Evolutionary conservation across 306 rosid genomes (phyloP), one percentile per base, ranked within the genome.

Genomic region (Fagus crenata): DNA sequence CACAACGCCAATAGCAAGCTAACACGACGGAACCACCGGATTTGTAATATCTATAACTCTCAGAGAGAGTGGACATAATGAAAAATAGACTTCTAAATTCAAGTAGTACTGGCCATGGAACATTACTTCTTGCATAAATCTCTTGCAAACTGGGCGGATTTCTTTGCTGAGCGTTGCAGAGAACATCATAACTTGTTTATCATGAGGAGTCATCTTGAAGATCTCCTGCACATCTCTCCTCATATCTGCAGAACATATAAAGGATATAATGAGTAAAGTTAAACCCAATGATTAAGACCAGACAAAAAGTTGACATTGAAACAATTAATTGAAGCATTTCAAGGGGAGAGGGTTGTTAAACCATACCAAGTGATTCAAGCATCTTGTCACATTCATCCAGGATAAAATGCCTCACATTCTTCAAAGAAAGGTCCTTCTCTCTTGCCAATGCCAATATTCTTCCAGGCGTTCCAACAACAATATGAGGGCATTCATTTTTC

Each of bases 61-160:
- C 15, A 71, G 85, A 77, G 88, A 87, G 78, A 82, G 85, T 46
- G 86, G 74, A 81, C 80, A 90, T 77, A 80, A 86, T 87, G 89
- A 85, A 90, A 90, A 89, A 87, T 83, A 87, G 88, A 89, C 93
- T 85, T 89, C 89, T 69, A 92, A 83, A 93, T 93, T 83, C 89
- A 82, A 94, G 94, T 86, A 89, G 86, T 71, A 84, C 89, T 90
- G 92, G 97, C 93, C 92, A 92, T 84, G 87, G 87, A 75, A 92
- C 90, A 92, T 95, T 95, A 95, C 99, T 89, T 95, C 99, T 95
- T 95, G 99, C 99, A 95, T 95, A 77, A 95, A 95, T 79, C 93
- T 95, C 89, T 95, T 92, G 97, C 99, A 95, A 87, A 95, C 97
- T 28, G 99, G 99, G 17, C 99, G 99, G 75, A 95, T 95, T 75